phyloP scores from a whole-genome alignment of 768 basidiomycete species.

The Hydnomerulius pinastri region DNA sequence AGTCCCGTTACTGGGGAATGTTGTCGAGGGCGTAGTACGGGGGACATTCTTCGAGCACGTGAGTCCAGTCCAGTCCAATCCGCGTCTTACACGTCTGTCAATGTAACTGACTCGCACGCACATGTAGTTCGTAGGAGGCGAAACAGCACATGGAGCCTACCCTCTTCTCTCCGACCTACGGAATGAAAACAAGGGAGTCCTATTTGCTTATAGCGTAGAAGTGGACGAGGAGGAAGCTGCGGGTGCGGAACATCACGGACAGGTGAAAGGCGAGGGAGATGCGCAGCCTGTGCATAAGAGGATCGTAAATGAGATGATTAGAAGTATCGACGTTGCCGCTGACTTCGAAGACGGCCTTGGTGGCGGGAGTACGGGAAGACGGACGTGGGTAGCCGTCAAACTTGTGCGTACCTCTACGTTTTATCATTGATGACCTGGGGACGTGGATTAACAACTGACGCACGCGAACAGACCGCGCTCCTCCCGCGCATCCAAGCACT shows the following conservation, averaged over 20 bases:
- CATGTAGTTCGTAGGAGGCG: conserved; percentile 85
- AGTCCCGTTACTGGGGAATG: conserved; percentile 53
- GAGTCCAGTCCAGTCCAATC: no score
- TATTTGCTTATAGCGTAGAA: conserved; percentile 87
- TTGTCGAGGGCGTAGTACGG: conserved; percentile 71
- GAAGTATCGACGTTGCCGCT: conserved; percentile 75
- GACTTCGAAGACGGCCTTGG: conserved; percentile 67
- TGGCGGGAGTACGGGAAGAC: conserved; percentile 38
- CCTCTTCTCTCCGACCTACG: conserved; percentile 67
- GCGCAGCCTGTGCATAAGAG: conserved; percentile 50
- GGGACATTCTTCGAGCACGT: conserved; percentile 88
- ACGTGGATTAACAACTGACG: not conserved
- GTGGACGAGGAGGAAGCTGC: conserved; percentile 64
- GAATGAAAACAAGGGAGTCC: conserved; percentile 65
- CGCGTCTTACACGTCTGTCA: not conserved
- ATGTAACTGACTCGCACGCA: not conserved
- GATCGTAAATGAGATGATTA: conserved; percentile 74
- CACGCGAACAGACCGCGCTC: conserved; percentile 58
- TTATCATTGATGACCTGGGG: not conserved
- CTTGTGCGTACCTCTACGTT: conserved; percentile 48
- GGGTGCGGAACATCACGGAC: conserved; percentile 16
- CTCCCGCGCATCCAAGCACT: conserved; percentile 64
- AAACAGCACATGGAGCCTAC: conserved; percentile 68
- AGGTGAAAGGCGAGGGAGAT: conserved; percentile 8
- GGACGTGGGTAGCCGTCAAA: conserved; percentile 87